Conservation (phyloP, 2,329 filamentous ascomycete genomes). For the Colletotrichum musae region DNA sequence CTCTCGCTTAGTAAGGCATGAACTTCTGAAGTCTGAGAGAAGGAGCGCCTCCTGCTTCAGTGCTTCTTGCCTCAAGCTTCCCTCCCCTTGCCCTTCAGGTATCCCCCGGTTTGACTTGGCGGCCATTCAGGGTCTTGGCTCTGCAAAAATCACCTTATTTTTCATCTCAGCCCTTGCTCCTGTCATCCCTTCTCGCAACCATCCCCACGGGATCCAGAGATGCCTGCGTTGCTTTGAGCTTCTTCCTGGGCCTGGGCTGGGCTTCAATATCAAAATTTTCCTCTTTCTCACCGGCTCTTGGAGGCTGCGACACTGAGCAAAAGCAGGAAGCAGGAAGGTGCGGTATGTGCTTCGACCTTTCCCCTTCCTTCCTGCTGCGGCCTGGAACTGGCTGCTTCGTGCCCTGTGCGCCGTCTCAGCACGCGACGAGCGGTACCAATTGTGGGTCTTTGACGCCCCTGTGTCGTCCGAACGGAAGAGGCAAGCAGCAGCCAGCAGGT, state of each 20-base stretch:
- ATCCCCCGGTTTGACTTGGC: slow-evolving; percentile 37
- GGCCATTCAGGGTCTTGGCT: slow-evolving; percentile 34
- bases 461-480: slow-evolving; percentile 29
- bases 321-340: neutral
- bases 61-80: no score
- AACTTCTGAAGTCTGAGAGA: neutral
- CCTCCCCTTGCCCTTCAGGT: neutral
- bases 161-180: slow-evolving; percentile 4
- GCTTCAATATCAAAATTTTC: neutral
- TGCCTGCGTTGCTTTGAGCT: neutral
- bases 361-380: slow-evolving; percentile 5
- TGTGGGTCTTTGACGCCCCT: slow-evolving; percentile 10
- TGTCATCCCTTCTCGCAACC: slow-evolving; percentile 26
- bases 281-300: neutral
- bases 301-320: slow-evolving; percentile 5
- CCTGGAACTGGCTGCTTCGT: slow-evolving; percentile 21
- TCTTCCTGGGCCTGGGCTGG: neutral
- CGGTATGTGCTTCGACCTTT: neutral
- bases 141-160: slow-evolving; percentile 41
- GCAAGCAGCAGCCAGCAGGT: neutral
- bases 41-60: neutral
- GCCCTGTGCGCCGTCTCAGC: slow-evolving; percentile 28
- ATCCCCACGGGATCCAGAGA: slow-evolving; percentile 16
- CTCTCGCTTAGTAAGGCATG: neutral
- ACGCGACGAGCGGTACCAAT: slow-evolving; percentile 12